These are phyloP conservation scores for Coemansia sp. DNA, from an alignment of 192 early-diverging fungal genomes.

Conservation along the genomic window DNA sequence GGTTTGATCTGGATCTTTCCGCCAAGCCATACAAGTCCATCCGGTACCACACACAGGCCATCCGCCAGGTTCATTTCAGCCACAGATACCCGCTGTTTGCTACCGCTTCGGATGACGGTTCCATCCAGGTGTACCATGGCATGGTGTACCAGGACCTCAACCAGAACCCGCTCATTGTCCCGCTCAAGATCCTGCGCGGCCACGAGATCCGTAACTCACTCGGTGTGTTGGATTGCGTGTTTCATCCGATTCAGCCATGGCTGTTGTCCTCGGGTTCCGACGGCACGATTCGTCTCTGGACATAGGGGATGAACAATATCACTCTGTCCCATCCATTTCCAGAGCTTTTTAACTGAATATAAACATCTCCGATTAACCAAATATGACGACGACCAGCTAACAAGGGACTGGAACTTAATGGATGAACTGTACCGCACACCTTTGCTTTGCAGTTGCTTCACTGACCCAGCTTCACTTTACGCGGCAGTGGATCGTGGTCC, in stretches of 20 bases:
- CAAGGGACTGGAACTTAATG: too few species aligned
- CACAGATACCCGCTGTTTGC: slow-evolving; percentile 91
- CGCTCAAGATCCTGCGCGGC: slow-evolving; percentile 89
- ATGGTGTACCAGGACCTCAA: slow-evolving; percentile 97
- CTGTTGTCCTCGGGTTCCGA: slow-evolving; percentile 91
- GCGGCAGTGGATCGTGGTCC: too few species aligned
- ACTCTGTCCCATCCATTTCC: too few species aligned
- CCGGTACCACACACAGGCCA: slow-evolving; percentile 84
- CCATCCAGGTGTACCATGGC: slow-evolving; percentile 94
- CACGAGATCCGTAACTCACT: slow-evolving; percentile 74
- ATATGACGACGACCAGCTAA: too few species aligned
- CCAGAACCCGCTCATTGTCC: slow-evolving; percentile 96
- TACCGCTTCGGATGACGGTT: slow-evolving; percentile 88
- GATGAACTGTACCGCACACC: too few species aligned
- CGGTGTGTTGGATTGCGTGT: slow-evolving; percentile 79
- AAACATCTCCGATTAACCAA: too few species aligned
- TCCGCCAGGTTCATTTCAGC: slow-evolving; percentile 87
- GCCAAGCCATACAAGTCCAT: slow-evolving; percentile 92
- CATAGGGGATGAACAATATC: too few species aligned
- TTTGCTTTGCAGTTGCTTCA: too few species aligned
- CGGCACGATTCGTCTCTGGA: slow-evolving; percentile 83
- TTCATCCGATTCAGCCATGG: slow-evolving; percentile 98
- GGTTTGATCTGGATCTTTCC: slow-evolving; percentile 97
- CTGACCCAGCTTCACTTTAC: too few species aligned
- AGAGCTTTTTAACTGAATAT: too few species aligned